phyloP scores from a whole-genome alignment of 768 basidiomycete genomes.

The Boletus tomentosulus region DNA sequence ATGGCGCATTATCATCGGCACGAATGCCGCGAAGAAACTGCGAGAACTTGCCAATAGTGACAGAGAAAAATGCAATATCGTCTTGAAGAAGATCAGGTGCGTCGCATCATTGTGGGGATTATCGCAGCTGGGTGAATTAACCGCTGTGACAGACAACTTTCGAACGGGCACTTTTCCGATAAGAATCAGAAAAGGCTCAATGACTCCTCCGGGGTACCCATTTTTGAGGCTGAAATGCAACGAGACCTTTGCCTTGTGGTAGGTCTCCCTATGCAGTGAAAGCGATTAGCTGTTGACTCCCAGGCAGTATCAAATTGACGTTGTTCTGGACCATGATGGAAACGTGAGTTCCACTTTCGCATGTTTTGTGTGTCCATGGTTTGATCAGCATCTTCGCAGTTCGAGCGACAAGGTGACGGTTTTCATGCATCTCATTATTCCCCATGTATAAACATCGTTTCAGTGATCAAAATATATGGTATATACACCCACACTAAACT shows the following conservation, averaged over 20 bases:
- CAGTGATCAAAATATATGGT: slow-evolving; percentile 48
- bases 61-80: slow-evolving; percentile 45
- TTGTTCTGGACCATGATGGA: slow-evolving; percentile 36
- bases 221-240: slow-evolving; percentile 69
- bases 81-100: slow-evolving; percentile 68
- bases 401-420: slow-evolving; percentile 36
- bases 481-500: slow-evolving; percentile 48
- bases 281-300: not conserved
- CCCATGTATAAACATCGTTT: not conserved
- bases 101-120: slow-evolving; percentile 6
- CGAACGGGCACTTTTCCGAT: slow-evolving; percentile 62
- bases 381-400: slow-evolving; percentile 23
- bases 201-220: slow-evolving; percentile 45
- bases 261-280: slow-evolving; percentile 11
- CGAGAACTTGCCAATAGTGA: slow-evolving; percentile 45
- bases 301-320: slow-evolving; percentile 42
- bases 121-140: not conserved
- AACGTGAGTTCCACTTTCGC: slow-evolving; percentile 16
- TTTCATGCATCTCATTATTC: not conserved
- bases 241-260: slow-evolving; percentile 49
- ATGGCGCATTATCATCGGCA: slow-evolving; percentile 58
- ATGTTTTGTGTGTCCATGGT: not conserved
- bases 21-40: slow-evolving; percentile 45
- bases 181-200: slow-evolving; percentile 64
- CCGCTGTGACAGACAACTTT: slow-evolving; percentile 49